Evolutionary conservation across 164 flowering plant genomes (phyloP), one percentile per base, ranked within the genome.

Genomic region (Dillenia suffruticosa): DNA sequence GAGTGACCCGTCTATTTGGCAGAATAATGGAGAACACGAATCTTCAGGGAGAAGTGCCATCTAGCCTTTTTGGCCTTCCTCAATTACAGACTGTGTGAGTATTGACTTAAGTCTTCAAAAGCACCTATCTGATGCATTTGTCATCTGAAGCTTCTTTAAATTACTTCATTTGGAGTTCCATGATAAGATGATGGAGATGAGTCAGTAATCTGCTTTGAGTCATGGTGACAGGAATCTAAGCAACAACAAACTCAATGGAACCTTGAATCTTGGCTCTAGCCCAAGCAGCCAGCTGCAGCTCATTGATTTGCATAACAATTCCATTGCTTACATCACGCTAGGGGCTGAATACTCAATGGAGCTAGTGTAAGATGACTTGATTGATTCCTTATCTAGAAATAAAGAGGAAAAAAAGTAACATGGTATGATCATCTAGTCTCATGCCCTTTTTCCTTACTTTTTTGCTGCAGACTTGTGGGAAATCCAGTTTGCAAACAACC

Each of bases 51-150:
- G 44, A 49, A 57, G 40, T 84, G 65, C 88, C 90, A 6, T 19
- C 14, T 3, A 1, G 15, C 24, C 55, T 87, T 13, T 87, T 85
- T 75, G 68, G 72, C 58, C 70, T 77, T 55, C 68, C 81, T 54
- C 63, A 69, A 19, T 66, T 87, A 55, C 82, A 84, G 79, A 75
- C 67, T 44, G 76, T 85, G 93, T 87, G 63, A 80, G 93, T 67
- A 56, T 22, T 44, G 12, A 12, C 62, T 32, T 32, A 4, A 5
- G 40, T 32, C 40, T 32, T 4, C 56, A 53, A 53, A 40, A 40
- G 40, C 11, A 9, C 14, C 5, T 56, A 10, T n/a, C 54, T 61
- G n/a, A 16, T 51, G n/a, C 53, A 46, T 0, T 32, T 32, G 40
- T 4, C 40, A 32, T 32, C 40, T 7, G 5, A 32, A 32, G 40